Percentiles rank a stretch among this genome's conserved stretches.
These are phyloP conservation scores for Phytopythium mirpurense DNA, from an alignment of 352 stramenopile genomes.

Conservation along the genomic window DNA sequence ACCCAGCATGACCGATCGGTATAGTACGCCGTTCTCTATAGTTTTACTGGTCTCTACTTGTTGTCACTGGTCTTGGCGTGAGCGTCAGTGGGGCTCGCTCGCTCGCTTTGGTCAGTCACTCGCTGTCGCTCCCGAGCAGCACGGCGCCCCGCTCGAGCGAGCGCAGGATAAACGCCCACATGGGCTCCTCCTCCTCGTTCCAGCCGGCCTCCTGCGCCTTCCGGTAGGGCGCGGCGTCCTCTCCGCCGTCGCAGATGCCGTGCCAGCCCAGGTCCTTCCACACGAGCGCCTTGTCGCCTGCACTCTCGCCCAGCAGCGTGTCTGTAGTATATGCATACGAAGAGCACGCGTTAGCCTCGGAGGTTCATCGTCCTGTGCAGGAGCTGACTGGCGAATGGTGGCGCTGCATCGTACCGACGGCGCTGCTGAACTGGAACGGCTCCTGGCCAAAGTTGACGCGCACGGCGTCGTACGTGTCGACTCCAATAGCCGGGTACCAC, in stretches of 20 bases:
- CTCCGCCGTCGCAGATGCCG: slow-evolving; percentile 15
- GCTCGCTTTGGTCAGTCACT: too few relatives aligned
- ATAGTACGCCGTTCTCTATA: background rate
- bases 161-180: slow-evolving; percentile 6
- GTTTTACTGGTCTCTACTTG: background rate
- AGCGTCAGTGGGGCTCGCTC: background rate
- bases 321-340: too few relatives aligned
- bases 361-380: too few relatives aligned
- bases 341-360: too few relatives aligned
- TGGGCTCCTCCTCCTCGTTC: slow-evolving; percentile 7
- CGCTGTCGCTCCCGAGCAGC: slow-evolving; percentile 1
- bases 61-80: background rate
- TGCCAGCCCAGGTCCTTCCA: slow-evolving; percentile 26
- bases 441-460: slow-evolving; percentile 83
- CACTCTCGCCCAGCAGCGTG: slow-evolving; percentile 21
- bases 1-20: too few relatives aligned
- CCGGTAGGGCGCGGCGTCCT: background rate
- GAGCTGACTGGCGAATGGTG: too few relatives aligned
- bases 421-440: slow-evolving; percentile 44
- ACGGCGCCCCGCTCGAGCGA: slow-evolving; percentile 4
- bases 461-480: slow-evolving; percentile 77
- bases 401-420: slow-evolving; percentile 1
- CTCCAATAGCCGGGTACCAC: slow-evolving; percentile 75
- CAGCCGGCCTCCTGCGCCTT: slow-evolving; percentile 4
- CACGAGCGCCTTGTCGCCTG: slow-evolving; percentile 12